Evolutionary conservation across 176 grass and related monocot genomes (phyloP).

Genomic region (Phyllostachys edulis): DNA sequence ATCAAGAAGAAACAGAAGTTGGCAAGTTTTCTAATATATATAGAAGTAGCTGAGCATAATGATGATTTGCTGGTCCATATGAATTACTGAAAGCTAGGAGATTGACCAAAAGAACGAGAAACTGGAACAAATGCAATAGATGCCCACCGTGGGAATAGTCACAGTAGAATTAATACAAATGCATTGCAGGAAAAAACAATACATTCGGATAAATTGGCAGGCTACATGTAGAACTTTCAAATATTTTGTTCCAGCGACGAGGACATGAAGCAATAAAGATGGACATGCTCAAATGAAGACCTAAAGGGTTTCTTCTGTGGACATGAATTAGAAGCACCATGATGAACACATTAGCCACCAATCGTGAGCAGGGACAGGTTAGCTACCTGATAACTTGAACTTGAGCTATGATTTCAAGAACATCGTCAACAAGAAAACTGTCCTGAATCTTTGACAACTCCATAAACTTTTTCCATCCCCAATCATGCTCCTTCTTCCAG

Average conservation of each 20-base stretch:
- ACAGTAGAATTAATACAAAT: not conserved
- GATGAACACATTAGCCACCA: constrained; percentile 7
- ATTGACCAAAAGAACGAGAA: constrained; percentile 15
- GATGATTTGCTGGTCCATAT: not conserved
- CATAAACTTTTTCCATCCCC: constrained; percentile 99
- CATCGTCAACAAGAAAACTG: constrained; percentile 84
- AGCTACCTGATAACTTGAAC: constrained; percentile 98
- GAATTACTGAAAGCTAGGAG: not conserved
- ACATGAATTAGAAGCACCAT: constrained; percentile 26
- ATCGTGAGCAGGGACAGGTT: constrained; percentile 26
- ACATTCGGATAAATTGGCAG: constrained; percentile 10
- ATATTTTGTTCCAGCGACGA: not conserved
- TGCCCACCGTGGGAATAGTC: not conserved
- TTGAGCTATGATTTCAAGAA: constrained; percentile 96
- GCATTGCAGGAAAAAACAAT: constrained; percentile 24
- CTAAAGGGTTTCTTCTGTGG: not conserved
- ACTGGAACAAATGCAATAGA: not conserved
- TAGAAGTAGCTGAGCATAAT: constrained; percentile 10
- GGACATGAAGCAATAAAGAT: not conserved
- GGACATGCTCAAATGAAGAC: not conserved
- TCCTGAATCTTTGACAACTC: constrained; percentile 92
- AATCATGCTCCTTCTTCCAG: constrained; percentile 99
- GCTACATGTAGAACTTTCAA: constrained; percentile 3
- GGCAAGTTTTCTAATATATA: constrained; percentile 9
- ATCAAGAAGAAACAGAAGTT: constrained; percentile 11